Evolutionary conservation across 495 filamentous ascomycete species (phyloP), one percentile per base, ranked within the genome.

Genomic region (Chaetomidium leptoderma): DNA sequence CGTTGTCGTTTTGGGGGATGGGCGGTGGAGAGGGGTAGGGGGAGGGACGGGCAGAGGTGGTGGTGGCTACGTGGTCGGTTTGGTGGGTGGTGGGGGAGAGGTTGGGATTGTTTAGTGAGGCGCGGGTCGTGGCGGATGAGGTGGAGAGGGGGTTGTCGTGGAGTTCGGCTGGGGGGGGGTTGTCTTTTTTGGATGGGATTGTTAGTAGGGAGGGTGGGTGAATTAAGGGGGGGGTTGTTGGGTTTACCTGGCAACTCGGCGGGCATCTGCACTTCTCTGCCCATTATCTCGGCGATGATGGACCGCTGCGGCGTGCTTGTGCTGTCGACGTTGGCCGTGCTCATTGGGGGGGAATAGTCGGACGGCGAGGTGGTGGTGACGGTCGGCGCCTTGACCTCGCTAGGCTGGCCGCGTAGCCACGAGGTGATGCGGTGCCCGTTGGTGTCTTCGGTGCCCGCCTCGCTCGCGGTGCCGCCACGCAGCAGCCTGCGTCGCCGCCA

Each of bases 401-500:
- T 57, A 29, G 61, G 61, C 29, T 72, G 73, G 11, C 63, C 63
- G 26, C 69, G 70, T 35, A 83, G 65, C 80, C 80, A 83, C 26
- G 63, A 70, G 29, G 63, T 43, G 52, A 81, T 74, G 47, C 69
- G 68, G 53, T 65, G 62, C 42, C 67, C 65, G 48, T 69, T 73
- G 33, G 68, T 72, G 44, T 76, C 74, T 58, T 72, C 80, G 8
- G 74, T 74, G n/a, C 72, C 75, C 26, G 66, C 72, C 33, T 78
- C 74, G 45, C 71, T 77, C 23, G 55, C 61, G 24, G 59, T 58
- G 19, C 62, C 62, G 50, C 70, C 69, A n/a, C 59, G 60, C 6
- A 74, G 58, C 6, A 74, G 56, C 54, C 65, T 79, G 29, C 79
- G 74, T 4, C 78, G 76, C 13, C 83, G 74, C 57, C 76, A 86